phyloP scores from a whole-genome alignment of 2,329 filamentous ascomycete genomes.

The Trichophyton mentagrophytes region DNA sequence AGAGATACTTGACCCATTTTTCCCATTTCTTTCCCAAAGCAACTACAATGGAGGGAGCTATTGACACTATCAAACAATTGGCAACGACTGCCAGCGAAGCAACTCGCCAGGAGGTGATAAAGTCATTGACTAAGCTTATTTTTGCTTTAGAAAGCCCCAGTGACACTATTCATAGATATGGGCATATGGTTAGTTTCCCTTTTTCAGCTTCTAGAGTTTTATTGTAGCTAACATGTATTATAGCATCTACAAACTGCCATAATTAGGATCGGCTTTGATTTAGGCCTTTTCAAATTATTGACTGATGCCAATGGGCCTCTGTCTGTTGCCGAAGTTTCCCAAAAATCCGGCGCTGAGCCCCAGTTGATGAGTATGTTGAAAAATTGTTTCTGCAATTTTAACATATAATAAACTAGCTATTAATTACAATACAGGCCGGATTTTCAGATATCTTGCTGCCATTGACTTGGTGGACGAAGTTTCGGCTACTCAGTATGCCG shows the following conservation, averaged over 20 bases:
- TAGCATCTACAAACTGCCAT: background rate
- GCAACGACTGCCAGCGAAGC: background rate
- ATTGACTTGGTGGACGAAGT: constrained; percentile 11
- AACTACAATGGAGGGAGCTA: background rate
- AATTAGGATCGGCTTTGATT: background rate
- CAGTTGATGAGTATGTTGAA: background rate
- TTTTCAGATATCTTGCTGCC: constrained; percentile 14
- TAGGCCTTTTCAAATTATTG: background rate
- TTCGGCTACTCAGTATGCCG: background rate
- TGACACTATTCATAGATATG: background rate
- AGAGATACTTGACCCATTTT: no score
- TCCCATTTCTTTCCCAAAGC: no score
- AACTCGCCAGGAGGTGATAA: background rate
- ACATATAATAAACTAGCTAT: background rate
- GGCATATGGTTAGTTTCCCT: background rate
- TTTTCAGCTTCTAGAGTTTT: background rate
- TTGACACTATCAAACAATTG: background rate
- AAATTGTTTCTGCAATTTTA: background rate
- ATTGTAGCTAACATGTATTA: background rate
- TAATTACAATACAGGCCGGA: constrained; percentile 9
- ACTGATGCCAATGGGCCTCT: background rate
- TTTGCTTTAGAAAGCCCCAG: background rate
- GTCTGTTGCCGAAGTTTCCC: background rate
- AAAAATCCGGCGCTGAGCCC: background rate
- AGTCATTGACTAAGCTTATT: background rate